Conservation (phyloP, 2,329 filamentous ascomycete genomes). For the Cytospora piceae region DNA sequence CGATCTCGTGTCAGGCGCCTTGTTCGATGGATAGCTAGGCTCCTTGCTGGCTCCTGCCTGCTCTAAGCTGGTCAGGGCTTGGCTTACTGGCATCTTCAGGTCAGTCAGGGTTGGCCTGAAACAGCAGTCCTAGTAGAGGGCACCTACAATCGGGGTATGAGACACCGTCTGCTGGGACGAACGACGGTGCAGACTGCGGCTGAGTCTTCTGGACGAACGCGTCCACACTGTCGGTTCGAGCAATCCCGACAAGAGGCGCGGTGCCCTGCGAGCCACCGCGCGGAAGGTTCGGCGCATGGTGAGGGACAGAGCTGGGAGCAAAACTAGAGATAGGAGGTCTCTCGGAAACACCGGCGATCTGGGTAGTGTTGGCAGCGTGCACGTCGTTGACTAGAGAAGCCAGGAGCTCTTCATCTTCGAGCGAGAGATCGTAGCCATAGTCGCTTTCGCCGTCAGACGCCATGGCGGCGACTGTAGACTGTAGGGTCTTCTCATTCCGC, state of each 20-base stretch:
- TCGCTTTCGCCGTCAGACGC: slow-evolving; percentile 45
- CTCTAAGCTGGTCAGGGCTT: slow-evolving; percentile 40
- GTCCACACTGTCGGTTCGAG: slow-evolving; percentile 25
- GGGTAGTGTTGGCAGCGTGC: not conserved
- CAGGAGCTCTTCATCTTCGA: slow-evolving; percentile 51
- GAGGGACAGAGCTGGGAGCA: slow-evolving; percentile 2
- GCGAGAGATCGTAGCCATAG: slow-evolving; percentile 52
- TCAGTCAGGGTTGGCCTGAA: slow-evolving; percentile 59
- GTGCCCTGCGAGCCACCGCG: slow-evolving; percentile 18
- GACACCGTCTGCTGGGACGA: slow-evolving; percentile 38
- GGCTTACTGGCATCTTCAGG: slow-evolving; percentile 64
- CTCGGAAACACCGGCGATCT: slow-evolving; percentile 1
- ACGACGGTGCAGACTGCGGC: slow-evolving; percentile 21
- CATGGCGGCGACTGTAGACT: slow-evolving; percentile 23
- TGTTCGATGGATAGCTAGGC: slow-evolving; percentile 33
- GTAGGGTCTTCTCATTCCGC: slow-evolving; percentile 23
- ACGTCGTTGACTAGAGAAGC: slow-evolving; percentile 29
- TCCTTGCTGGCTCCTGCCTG: slow-evolving; percentile 17
- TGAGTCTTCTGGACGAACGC: slow-evolving; percentile 21
- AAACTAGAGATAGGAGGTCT: not conserved
- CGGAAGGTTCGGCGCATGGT: slow-evolving; percentile 19
- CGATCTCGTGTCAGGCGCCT: slow-evolving; percentile 43
- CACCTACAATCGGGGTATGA: slow-evolving; percentile 59
- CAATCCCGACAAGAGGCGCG: slow-evolving; percentile 29
- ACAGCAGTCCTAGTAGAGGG: not conserved